Conservation (phyloP, 441 rosid species). For the Populus tomentosa region DNA sequence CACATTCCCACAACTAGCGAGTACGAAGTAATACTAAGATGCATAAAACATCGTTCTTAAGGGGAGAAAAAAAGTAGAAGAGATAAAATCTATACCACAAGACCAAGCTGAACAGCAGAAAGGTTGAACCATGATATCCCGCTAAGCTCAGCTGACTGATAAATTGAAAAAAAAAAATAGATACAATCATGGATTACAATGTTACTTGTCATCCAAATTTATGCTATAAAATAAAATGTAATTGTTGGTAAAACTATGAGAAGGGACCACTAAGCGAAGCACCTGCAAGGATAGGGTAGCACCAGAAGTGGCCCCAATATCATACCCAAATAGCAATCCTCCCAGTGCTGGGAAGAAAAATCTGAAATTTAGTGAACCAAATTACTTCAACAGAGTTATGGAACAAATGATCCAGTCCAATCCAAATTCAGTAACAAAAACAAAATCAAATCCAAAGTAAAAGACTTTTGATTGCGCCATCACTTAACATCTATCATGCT, state of each 20-base stretch:
- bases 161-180: constrained; percentile 16
- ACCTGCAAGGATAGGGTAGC: constrained; percentile 91
- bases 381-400: neutral
- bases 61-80: neutral
- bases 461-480: neutral
- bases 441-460: neutral
- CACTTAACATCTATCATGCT: neutral
- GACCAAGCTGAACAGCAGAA: constrained; percentile 87
- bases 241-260: neutral
- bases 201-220: neutral
- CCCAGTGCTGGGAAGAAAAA: constrained; percentile 93
- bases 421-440: neutral
- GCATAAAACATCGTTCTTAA: neutral
- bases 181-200: neutral
- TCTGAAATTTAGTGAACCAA: constrained; percentile 37
- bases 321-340: constrained; percentile 90
- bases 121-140: constrained; percentile 91
- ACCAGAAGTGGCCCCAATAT: constrained; percentile 97
- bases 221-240: neutral
- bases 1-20: neutral
- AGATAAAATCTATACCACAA: constrained; percentile 58
- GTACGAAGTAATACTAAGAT: neutral
- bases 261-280: constrained; percentile 8
- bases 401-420: neutral
- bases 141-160: constrained; percentile 77